phyloP scores from a whole-genome alignment of 1,139 yeast species.

The Yamadazyma membranifaciens region DNA sequence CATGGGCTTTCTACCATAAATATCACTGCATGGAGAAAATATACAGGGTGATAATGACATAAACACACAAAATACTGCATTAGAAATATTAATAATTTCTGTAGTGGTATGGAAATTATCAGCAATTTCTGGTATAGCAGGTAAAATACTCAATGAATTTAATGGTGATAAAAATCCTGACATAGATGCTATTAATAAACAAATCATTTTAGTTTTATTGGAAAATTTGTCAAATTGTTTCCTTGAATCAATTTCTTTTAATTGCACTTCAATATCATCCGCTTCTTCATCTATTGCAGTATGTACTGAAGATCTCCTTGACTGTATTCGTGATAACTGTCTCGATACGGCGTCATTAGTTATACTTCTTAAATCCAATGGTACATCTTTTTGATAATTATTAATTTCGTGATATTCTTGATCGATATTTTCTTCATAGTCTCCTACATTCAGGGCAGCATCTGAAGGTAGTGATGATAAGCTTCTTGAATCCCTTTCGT shows the following conservation, averaged over 20 bases:
- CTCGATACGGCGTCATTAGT: constrained; percentile 20
- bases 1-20: constrained; percentile 47
- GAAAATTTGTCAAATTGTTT: constrained; percentile 12
- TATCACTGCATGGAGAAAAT: constrained; percentile 46
- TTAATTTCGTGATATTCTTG: constrained; percentile 1
- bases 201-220: constrained; percentile 11
- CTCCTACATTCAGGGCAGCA: constrained; percentile 1
- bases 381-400: constrained; percentile 14
- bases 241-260: constrained; percentile 6
- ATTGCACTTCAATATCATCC: constrained; percentile 2
- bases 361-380: constrained; percentile 16
- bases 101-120: constrained; percentile 42
- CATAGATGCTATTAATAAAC: constrained; percentile 18
- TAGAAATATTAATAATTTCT: constrained; percentile 44
- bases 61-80: constrained; percentile 47
- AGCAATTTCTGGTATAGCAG: constrained; percentile 52
- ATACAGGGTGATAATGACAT: constrained; percentile 53
- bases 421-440: neutral
- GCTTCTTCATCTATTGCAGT: constrained; percentile 1
- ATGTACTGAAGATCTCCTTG: constrained; percentile 12
- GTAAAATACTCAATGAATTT: constrained; percentile 42
- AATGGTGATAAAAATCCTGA: constrained; percentile 41
- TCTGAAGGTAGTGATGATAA: constrained; percentile 6
- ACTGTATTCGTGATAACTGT: constrained; percentile 17
- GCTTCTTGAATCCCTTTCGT: constrained; percentile 9